A percentile compares a stretch with the other conserved stretches of the same genome.
Evolutionary conservation across 495 filamentous ascomycete species (phyloP).

Genomic region (Penicillium macrosclerotiorum): DNA sequence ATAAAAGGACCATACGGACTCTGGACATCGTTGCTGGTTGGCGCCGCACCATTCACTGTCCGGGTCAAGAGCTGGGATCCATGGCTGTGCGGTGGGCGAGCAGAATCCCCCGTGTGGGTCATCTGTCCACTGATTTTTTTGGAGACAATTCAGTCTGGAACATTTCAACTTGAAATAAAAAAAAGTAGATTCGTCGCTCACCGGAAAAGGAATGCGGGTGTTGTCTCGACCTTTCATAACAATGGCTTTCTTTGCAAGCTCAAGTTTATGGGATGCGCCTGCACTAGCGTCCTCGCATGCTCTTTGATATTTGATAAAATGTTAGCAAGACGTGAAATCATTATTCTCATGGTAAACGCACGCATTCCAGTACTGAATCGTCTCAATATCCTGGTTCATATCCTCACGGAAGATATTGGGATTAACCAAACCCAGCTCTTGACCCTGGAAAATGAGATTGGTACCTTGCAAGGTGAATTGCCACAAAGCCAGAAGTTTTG

Average conservation of each 20-base stretch:
- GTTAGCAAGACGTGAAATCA: conserved; percentile 10
- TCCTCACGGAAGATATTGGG: conserved; percentile 52
- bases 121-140: conserved; percentile 27
- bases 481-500: conserved; percentile 56
- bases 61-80: conserved; percentile 46
- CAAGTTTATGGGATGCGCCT: conserved; percentile 13
- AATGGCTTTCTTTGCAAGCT: conserved; percentile 21
- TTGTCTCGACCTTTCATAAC: conserved; percentile 36
- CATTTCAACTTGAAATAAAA: background rate
- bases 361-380: conserved; percentile 49
- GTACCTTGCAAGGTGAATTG: conserved; percentile 55
- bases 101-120: conserved; percentile 37
- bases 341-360: conserved; percentile 1
- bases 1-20: conserved; percentile 40
- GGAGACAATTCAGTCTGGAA: background rate
- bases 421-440: conserved; percentile 67
- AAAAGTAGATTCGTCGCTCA: conserved; percentile 3
- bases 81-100: conserved; percentile 32
- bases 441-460: conserved; percentile 62
- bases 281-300: conserved; percentile 9
- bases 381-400: conserved; percentile 61
- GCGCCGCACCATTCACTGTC: conserved; percentile 36
- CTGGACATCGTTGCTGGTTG: conserved; percentile 25
- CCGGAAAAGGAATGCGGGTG: conserved; percentile 32
- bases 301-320: conserved; percentile 14